Conservation (phyloP, 1,284 basidiomycete genomes). For the Leucoagaricus sp. region DNA sequence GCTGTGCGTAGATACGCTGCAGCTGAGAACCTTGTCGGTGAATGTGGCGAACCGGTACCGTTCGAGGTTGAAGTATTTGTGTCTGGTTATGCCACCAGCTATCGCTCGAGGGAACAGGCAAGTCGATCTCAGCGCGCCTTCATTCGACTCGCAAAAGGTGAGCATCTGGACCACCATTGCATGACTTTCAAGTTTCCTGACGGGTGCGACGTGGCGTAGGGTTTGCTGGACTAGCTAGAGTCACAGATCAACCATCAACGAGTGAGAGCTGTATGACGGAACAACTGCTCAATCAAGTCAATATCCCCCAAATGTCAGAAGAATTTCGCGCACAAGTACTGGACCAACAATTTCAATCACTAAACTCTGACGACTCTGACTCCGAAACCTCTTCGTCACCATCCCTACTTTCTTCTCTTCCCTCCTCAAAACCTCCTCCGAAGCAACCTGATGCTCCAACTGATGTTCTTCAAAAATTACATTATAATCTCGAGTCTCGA, state of each 20-base stretch:
- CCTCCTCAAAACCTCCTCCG: constrained; percentile 12
- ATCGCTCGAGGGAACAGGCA: constrained; percentile 60
- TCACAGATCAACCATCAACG: constrained; percentile 21
- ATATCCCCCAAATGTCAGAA: neutral
- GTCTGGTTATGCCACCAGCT: constrained; percentile 72
- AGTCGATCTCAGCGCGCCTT: constrained; percentile 78
- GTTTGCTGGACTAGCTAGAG: constrained; percentile 35
- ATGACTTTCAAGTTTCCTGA: neutral
- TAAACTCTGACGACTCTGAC: neutral
- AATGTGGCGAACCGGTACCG: constrained; percentile 32
- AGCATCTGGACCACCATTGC: constrained; percentile 16
- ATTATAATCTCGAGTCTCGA: constrained; percentile 74
- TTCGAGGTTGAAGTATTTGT: constrained; percentile 75
- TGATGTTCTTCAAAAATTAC: constrained; percentile 52
- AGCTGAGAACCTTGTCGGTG: neutral
- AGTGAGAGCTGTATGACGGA: neutral
- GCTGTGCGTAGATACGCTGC: constrained; percentile 41
- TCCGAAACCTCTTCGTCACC: constrained; percentile 7
- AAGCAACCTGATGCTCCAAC: constrained; percentile 20
- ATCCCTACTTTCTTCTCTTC: constrained; percentile 13
- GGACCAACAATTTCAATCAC: constrained; percentile 4
- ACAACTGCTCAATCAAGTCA: neutral
- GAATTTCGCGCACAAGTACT: constrained; percentile 2
- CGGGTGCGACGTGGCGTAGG: constrained; percentile 20
- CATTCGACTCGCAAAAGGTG: constrained; percentile 76